A percentile compares a stretch with the other conserved stretches of the same genome.
Evolutionary conservation across 371 early-diverging fungal genomes (phyloP).

Genomic region (Syncephalastrum sp.): DNA sequence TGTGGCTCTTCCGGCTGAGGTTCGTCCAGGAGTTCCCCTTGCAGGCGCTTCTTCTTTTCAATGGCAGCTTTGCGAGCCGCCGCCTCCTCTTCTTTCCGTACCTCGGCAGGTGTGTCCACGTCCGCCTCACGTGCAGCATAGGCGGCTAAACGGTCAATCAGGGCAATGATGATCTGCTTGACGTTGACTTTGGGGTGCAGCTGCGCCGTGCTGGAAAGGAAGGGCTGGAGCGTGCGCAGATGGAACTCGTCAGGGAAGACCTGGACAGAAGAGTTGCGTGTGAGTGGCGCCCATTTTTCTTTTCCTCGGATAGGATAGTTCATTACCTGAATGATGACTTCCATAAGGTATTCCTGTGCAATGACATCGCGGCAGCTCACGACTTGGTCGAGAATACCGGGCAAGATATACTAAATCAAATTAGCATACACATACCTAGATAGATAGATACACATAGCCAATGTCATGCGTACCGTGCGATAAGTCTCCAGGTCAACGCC

Average conservation of each 20-base stretch:
- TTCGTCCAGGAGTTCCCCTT: constrained; percentile 18
- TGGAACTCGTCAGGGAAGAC: constrained; percentile 97
- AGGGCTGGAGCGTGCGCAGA: constrained; percentile 82
- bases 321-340: constrained; percentile 92
- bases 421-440: background rate
- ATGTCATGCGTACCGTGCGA: constrained; percentile 52
- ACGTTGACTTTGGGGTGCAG: constrained; percentile 90
- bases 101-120: constrained; percentile 16
- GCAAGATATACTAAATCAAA: constrained; percentile 69
- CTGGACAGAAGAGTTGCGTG: constrained; percentile 27
- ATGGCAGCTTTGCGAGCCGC: constrained; percentile 27
- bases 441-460: too few species aligned
- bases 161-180: constrained; percentile 89
- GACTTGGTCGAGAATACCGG: constrained; percentile 91
- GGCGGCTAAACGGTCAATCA: constrained; percentile 83
- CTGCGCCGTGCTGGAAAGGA: constrained; percentile 87
- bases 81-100: constrained; percentile 21
- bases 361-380: constrained; percentile 94
- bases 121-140: constrained; percentile 36
- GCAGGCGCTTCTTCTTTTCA: constrained; percentile 25
- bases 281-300: background rate
- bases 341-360: constrained; percentile 99
- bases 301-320: background rate
- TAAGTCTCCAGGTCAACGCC: constrained; percentile 83
- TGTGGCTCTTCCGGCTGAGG: constrained; percentile 28